phyloP scores from a whole-genome alignment of 2,329 filamentous ascomycete species.

The Trichoderma atrobrunneum region DNA sequence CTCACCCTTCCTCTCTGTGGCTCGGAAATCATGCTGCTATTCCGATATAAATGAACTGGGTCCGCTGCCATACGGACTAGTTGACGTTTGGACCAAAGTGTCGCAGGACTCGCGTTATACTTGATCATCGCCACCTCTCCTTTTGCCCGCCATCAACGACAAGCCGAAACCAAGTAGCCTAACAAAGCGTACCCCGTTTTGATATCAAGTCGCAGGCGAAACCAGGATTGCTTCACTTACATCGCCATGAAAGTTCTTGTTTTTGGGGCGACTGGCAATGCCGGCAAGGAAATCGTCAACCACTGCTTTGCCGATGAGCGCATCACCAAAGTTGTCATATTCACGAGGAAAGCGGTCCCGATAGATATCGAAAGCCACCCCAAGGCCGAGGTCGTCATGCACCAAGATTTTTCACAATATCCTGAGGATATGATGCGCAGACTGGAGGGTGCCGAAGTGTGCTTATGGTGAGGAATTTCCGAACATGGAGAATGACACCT shows the following conservation, averaged over 20 bases:
- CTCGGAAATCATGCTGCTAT: neutral
- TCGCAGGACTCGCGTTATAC: neutral
- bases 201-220: neutral
- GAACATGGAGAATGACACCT: neutral
- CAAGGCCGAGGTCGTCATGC: slow-evolving; percentile 50
- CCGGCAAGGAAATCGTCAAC: slow-evolving; percentile 52
- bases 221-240: neutral
- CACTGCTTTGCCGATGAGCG: slow-evolving; percentile 48
- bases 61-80: neutral
- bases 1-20: neutral
- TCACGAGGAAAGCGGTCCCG: slow-evolving; percentile 48
- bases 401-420: slow-evolving; percentile 53
- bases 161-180: neutral
- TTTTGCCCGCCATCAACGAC: neutral
- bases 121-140: neutral
- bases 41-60: neutral
- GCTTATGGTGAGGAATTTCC: slow-evolving; percentile 56
- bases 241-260: slow-evolving; percentile 57
- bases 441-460: slow-evolving; percentile 55
- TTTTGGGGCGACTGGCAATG: slow-evolving; percentile 56
- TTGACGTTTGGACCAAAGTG: slow-evolving; percentile 7
- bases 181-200: neutral
- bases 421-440: slow-evolving; percentile 36
- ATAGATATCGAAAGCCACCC: slow-evolving; percentile 41
- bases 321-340: slow-evolving; percentile 51